phyloP scores from a whole-genome alignment of 2,329 filamentous ascomycete genomes.

The Cercospora zeina region DNA sequence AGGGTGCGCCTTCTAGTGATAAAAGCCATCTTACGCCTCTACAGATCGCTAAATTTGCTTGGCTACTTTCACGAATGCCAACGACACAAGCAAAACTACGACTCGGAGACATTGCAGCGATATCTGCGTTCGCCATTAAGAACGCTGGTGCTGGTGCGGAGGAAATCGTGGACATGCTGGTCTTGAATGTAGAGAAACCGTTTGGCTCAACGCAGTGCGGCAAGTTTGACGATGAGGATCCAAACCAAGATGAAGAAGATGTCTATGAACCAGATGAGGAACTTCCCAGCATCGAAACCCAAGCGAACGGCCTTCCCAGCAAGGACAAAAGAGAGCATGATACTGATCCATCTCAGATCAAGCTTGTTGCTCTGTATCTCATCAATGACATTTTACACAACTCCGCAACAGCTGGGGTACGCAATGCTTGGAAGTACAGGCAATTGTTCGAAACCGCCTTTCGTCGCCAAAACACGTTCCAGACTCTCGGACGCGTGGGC shows the following conservation, averaged over 20 bases:
- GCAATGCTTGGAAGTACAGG: conserved; percentile 83
- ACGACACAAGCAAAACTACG: conserved; percentile 71
- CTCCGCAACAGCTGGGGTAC: conserved; percentile 71
- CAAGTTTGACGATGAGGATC: conserved; percentile 58
- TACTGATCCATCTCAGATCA: conserved; percentile 69
- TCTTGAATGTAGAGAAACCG: conserved; percentile 77
- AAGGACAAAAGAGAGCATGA: conserved; percentile 46
- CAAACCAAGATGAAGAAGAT: conserved; percentile 43
- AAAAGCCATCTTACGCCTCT: conserved; percentile 74
- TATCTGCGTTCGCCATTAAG: conserved; percentile 85
- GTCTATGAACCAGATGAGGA: conserved; percentile 42
- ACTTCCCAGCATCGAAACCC: conserved; percentile 43
- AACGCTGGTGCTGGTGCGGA: conserved; percentile 83
- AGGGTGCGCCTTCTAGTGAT: conserved; percentile 38
- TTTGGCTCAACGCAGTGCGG: conserved; percentile 67
- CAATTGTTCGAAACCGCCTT: conserved; percentile 75
- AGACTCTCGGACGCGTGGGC: conserved; percentile 70
- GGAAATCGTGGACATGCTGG: conserved; percentile 86
- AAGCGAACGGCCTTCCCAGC: conserved; percentile 28
- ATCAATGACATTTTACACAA: conserved; percentile 78
- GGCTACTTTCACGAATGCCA: conserved; percentile 80
- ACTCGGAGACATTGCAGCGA: conserved; percentile 80
- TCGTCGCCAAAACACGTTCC: conserved; percentile 68
- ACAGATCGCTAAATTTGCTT: conserved; percentile 78
- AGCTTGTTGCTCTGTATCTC: conserved; percentile 78